Conservation (phyloP, 495 filamentous ascomycete genomes). For the Cudoniella acicularis region DNA sequence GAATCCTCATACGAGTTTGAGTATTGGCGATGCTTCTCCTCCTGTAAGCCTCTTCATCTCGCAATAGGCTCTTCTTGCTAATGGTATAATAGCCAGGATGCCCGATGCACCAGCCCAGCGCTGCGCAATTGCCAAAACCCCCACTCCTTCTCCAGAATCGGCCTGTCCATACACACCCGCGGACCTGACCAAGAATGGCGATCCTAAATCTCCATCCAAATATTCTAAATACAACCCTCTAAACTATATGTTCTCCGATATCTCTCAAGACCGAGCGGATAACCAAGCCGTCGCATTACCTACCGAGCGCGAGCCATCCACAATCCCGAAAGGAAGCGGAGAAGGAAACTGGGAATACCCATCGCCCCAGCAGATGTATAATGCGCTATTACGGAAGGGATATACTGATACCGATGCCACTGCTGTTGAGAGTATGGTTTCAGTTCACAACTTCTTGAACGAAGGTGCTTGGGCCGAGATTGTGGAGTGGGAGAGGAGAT, state of each 20-base stretch:
- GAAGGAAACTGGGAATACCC: slow-evolving; percentile 94
- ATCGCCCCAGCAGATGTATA: slow-evolving; percentile 99
- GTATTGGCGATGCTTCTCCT: slow-evolving; percentile 40
- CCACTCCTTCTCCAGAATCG: slow-evolving; percentile 29
- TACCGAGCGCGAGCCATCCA: slow-evolving; percentile 71
- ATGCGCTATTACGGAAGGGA: slow-evolving; percentile 91
- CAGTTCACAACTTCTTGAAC: slow-evolving; percentile 96
- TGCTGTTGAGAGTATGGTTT: slow-evolving; percentile 95
- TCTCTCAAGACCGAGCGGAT: slow-evolving; percentile 73
- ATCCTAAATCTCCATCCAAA: slow-evolving; percentile 43
- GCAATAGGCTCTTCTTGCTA: slow-evolving; percentile 2
- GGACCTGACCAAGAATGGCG: slow-evolving; percentile 29
- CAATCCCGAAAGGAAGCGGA: slow-evolving; percentile 79
- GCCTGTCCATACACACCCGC: slow-evolving; percentile 47
- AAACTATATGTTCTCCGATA: slow-evolving; percentile 89
- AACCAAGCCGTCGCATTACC: slow-evolving; percentile 70
- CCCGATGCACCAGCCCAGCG: slow-evolving; percentile 75
- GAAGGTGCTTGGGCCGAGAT: slow-evolving; percentile 97
- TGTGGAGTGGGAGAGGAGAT: slow-evolving; percentile 83
- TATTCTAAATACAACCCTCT: slow-evolving; percentile 79
- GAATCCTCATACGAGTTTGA: slow-evolving; percentile 27
- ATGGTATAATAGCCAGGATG: slow-evolving; percentile 63
- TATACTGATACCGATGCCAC: slow-evolving; percentile 90
- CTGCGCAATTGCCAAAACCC: slow-evolving; percentile 27
- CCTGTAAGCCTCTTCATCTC: slow-evolving; percentile 56